Evolutionary conservation across 352 stramenopile genomes (phyloP), one percentile per base, ranked within the genome.

Genomic region (Globisporangium heterothallicum): DNA sequence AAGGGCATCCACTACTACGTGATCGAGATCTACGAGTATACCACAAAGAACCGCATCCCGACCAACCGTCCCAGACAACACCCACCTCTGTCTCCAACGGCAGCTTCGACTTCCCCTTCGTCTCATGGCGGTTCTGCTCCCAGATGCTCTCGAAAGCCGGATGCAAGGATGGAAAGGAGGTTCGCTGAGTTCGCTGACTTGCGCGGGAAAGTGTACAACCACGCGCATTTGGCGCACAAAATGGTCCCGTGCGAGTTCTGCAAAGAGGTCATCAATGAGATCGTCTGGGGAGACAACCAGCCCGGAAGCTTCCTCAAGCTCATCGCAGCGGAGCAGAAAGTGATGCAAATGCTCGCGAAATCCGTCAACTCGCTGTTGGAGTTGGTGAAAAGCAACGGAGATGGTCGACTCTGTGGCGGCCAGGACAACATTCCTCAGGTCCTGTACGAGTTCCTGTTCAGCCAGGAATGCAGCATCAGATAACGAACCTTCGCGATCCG

Each of bases 1-100:
- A 26, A 40, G 6, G 48, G 48, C 13, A n/a, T 24, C 21, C 24
- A 25, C 14, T 32, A 19, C 18, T 46, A 55, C 22, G 35, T 18
- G 35, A 38, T 55, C 48, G 38, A 55, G 34, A 40, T 55, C 24
- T 55, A 46, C 35, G 35, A 55, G 19, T 27, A 35, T 8, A 46
- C 35, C 21, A 43, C 35, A 7, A 46, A 55, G 34, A 55, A 46
- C 38, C 48, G 48, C 38, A 55, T 55, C 22, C 48, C 48, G 24
- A 46, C 48, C 4, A 55, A 51, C 19, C 45, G 45, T 9, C 10
- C 14, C 4, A 25, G 10, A 5, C 42, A 18, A 18, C 22, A 29
- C 9, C 19, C 9, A 16, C 32, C 24, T 25, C 13, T 18, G 6
- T 24, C 42, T 22, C 24, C 6, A 38, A 32, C 22, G 19, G 42